Evolutionary conservation across 345 rosid genomes (phyloP).

Genomic region (Salix brachista): DNA sequence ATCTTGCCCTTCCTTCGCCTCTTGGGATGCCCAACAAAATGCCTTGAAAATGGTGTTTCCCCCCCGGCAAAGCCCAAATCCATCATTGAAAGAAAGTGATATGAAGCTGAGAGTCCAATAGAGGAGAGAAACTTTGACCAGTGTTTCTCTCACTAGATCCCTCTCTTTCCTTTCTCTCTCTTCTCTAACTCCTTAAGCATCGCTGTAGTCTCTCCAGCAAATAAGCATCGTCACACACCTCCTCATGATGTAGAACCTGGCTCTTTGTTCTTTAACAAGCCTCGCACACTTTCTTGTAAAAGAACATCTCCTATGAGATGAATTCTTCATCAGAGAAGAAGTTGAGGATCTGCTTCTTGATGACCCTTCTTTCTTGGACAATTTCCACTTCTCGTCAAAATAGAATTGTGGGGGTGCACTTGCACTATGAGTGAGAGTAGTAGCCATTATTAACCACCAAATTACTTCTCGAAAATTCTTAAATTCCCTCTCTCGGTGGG

Average conservation of each 20-base stretch:
- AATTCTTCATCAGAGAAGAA: slow-evolving; percentile 35
- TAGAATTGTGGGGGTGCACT: slow-evolving; percentile 22
- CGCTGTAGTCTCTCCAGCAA: slow-evolving; percentile 87
- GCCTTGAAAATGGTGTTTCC: background rate
- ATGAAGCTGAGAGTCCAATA: background rate
- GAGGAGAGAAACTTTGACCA: background rate
- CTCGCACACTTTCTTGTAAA: slow-evolving; percentile 81
- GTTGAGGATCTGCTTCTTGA: slow-evolving; percentile 49
- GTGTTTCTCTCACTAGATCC: background rate
- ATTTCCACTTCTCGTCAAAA: slow-evolving; percentile 30
- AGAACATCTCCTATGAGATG: slow-evolving; percentile 46
- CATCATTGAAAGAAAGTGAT: slow-evolving; percentile 21
- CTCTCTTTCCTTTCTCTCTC: background rate
- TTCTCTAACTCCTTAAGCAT: slow-evolving; percentile 37
- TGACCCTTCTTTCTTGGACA: slow-evolving; percentile 35
- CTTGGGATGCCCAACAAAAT: slow-evolving; percentile 28
- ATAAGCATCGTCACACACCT: slow-evolving; percentile 88
- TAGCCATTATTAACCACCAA: background rate
- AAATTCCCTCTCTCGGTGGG: background rate
- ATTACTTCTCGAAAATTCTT: background rate
- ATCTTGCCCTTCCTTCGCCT: slow-evolving; percentile 20
- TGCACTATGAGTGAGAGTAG: slow-evolving; percentile 12
- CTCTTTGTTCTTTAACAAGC: slow-evolving; percentile 82
- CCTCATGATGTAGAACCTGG: slow-evolving; percentile 88
- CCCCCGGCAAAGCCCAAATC: background rate